These are phyloP conservation scores for Leccinum olivaceopallidum DNA, from an alignment of 768 basidiomycete genomes.

Conservation along the genomic window DNA sequence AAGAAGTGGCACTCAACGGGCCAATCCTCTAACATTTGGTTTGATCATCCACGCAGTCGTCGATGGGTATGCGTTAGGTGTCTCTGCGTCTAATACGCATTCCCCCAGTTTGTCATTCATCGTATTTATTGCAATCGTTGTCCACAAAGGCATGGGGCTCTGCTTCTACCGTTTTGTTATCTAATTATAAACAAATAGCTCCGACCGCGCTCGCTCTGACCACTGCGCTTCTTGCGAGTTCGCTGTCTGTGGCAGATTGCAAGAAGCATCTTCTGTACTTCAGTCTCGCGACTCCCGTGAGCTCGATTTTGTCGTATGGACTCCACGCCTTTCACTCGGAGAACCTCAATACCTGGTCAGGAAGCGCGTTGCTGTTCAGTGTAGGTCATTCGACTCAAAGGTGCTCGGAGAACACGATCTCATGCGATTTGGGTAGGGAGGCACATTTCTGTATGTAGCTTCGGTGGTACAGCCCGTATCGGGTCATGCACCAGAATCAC, in stretches of 20 bases:
- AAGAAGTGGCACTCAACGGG: constrained; percentile 37
- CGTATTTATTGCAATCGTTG: constrained; percentile 86
- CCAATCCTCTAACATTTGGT: constrained; percentile 80
- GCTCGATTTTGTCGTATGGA: constrained; percentile 75
- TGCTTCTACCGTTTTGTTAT: background rate
- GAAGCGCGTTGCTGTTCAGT: constrained; percentile 79
- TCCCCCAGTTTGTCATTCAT: constrained; percentile 66
- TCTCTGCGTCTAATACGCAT: constrained; percentile 53
- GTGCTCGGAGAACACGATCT: background rate
- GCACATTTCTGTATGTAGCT: constrained; percentile 93
- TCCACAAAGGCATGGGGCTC: constrained; percentile 77
- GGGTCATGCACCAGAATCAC: constrained; percentile 38
- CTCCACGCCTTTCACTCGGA: constrained; percentile 52
- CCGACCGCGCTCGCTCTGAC: constrained; percentile 91
- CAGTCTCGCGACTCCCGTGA: constrained; percentile 79
- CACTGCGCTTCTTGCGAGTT: constrained; percentile 76
- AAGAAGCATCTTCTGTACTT: constrained; percentile 77
- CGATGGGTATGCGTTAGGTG: constrained; percentile 91
- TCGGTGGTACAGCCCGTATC: constrained; percentile 84
- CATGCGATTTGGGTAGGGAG: constrained; percentile 54
- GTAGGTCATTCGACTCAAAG: constrained; percentile 46
- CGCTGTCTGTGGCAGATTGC: constrained; percentile 67
- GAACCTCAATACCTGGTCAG: constrained; percentile 56
- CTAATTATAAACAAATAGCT: constrained; percentile 46
- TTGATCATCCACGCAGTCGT: constrained; percentile 86